Evolutionary conservation across 441 rosid species (phyloP).

Genomic region (Hypseocharis bilobata): DNA sequence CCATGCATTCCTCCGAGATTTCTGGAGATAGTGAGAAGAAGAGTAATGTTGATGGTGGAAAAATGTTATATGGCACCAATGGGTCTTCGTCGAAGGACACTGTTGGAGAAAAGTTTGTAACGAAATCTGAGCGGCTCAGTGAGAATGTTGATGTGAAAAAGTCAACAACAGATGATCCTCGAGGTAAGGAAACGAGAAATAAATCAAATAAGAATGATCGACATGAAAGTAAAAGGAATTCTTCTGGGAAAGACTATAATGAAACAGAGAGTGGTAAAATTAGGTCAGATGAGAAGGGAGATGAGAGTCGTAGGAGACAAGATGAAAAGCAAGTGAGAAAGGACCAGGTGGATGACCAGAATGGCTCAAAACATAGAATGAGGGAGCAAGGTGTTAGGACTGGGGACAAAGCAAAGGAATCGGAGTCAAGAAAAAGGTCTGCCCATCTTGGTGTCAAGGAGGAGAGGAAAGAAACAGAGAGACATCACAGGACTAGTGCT

Average conservation of each 20-base stretch:
- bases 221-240: conserved; percentile 38
- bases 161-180: conserved; percentile 30
- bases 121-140: conserved; percentile 29
- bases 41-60: conserved; percentile 27
- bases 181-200: conserved; percentile 29
- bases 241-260: conserved; percentile 30
- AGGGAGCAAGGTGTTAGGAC: conserved; percentile 35
- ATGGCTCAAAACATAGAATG: conserved; percentile 41
- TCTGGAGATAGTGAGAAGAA: conserved; percentile 24
- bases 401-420: conserved; percentile 43
- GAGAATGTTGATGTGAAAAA: conserved; percentile 26
- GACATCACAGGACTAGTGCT: conserved; percentile 36
- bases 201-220: conserved; percentile 32
- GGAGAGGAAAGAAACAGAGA: conserved; percentile 43
- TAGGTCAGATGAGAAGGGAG: conserved; percentile 36
- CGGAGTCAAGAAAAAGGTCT: conserved; percentile 43
- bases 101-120: conserved; percentile 21
- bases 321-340: conserved; percentile 43
- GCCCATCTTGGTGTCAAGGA: conserved; percentile 40
- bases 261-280: conserved; percentile 31
- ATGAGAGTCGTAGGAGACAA: conserved; percentile 34
- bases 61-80: conserved; percentile 21
- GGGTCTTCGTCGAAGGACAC: conserved; percentile 27
- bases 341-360: conserved; percentile 41
- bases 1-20: conserved; percentile 26